A percentile compares a stretch with the other conserved stretches of the same genome.
Evolutionary conservation across 108 stramenopile species (phyloP).

Genomic region (Aureococcus anophagefferens): DNA sequence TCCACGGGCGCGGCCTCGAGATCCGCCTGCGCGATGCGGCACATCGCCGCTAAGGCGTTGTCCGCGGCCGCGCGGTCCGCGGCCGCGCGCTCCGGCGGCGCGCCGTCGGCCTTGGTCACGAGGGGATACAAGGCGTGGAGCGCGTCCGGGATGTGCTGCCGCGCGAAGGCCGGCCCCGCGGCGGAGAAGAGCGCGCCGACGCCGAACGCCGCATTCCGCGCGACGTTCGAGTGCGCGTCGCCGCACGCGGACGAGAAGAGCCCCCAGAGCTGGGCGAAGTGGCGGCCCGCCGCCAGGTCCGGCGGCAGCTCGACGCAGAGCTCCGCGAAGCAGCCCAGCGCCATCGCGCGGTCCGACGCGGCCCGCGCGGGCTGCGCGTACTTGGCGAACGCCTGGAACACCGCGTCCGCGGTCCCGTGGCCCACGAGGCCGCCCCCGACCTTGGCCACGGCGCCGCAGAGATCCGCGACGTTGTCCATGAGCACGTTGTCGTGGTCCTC

Average conservation of each 20-base stretch:
- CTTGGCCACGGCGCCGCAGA: constrained; percentile 67
- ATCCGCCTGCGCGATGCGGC: constrained; percentile 79
- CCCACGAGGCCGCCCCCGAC: constrained; percentile 55
- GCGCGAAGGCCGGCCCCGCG: constrained; percentile 50
- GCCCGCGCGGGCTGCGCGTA: constrained; percentile 75
- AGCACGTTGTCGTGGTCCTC: constrained; percentile 76
- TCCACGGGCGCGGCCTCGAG: constrained; percentile 66
- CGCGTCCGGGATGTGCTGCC: constrained; percentile 50
- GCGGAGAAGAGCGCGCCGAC: constrained; percentile 76
- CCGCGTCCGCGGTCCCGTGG: constrained; percentile 1
- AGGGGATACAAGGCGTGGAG: constrained; percentile 72
- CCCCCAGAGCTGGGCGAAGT: constrained; percentile 51
- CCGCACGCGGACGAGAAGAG: constrained; percentile 48
- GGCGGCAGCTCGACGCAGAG: constrained; percentile 71
- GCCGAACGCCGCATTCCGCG: constrained; percentile 85
- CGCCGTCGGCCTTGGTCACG: constrained; percentile 53
- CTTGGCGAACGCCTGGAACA: constrained; percentile 49
- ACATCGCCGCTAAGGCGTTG: constrained; percentile 80
- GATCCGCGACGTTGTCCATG: constrained; percentile 78
- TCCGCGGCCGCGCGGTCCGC: constrained; percentile 53
- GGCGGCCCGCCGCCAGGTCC: constrained; percentile 44
- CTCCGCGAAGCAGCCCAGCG: constrained; percentile 85
- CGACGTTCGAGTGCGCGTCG: constrained; percentile 74
- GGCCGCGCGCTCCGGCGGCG: constrained; percentile 54
- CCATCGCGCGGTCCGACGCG: constrained; percentile 82